phyloP scores from a whole-genome alignment of 2,329 filamentous ascomycete species.

The Penicillium nordicum region DNA sequence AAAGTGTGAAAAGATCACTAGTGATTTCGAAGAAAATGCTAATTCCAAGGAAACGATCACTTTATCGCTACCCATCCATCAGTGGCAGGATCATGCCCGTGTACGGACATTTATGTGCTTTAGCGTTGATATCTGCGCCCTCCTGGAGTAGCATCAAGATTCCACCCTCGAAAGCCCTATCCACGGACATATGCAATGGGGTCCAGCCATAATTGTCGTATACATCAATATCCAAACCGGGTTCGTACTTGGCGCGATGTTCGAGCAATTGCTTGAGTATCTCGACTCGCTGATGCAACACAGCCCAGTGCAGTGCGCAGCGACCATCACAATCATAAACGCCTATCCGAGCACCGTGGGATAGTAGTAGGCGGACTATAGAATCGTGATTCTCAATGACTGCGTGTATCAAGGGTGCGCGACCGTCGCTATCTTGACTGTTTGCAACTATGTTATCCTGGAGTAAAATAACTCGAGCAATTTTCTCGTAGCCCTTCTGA shows the following conservation, averaged over 20 bases:
- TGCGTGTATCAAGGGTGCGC: neutral
- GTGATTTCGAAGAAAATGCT: neutral
- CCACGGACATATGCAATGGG: neutral
- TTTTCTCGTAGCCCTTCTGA: neutral
- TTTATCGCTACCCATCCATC: neutral
- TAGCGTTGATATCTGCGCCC: neutral
- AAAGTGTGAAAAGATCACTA: too few species aligned
- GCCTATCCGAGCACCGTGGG: neutral
- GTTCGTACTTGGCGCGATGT: neutral
- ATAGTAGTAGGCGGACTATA: neutral
- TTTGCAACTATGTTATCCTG: neutral
- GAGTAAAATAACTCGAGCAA: neutral
- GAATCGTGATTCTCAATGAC: neutral
- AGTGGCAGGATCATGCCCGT: neutral
- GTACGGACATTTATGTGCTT: neutral
- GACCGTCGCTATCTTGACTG: neutral
- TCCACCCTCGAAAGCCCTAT: neutral
- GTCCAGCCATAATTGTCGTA: neutral
- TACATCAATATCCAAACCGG: neutral
- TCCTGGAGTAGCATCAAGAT: neutral
- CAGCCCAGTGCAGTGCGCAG: neutral
- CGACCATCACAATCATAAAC: neutral
- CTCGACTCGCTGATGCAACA: neutral
- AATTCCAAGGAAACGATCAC: neutral
- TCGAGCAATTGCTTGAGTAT: neutral